These are phyloP conservation scores for Myriosclerotinia duriaeana DNA, from an alignment of 2,329 filamentous ascomycete genomes.

Conservation along the genomic window DNA sequence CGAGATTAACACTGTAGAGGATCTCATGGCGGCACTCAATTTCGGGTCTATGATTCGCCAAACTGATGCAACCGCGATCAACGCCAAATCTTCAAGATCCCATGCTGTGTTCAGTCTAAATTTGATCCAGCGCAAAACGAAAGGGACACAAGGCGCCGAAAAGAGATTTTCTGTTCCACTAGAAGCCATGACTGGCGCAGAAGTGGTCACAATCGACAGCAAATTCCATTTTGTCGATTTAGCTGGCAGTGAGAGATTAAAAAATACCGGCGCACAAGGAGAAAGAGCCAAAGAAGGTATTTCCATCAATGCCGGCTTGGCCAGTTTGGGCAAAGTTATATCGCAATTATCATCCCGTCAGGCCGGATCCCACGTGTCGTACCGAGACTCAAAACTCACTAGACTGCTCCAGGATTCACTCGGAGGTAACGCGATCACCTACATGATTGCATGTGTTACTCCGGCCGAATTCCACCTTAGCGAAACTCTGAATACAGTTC, in stretches of 20 bases:
- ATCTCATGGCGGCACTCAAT: conserved; percentile 83
- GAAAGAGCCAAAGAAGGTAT: conserved; percentile 95
- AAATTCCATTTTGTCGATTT: conserved; percentile 98
- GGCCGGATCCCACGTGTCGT: conserved; percentile 87
- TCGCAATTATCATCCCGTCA: conserved; percentile 92
- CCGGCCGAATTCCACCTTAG: conserved; percentile 96
- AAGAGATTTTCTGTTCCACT: conserved; percentile 86
- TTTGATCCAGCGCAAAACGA: conserved; percentile 77
- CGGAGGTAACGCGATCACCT: conserved; percentile 95
- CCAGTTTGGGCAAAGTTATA: conserved; percentile 95
- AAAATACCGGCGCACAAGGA: conserved; percentile 94
- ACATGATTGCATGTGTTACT: conserved; percentile 99
- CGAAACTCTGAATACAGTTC: conserved; percentile 95
- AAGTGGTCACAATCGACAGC: conserved; percentile 86
- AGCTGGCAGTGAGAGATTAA: conserved; percentile 91
- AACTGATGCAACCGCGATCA: conserved; percentile 95
- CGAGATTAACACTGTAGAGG: conserved; percentile 86
- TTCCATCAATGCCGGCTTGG: conserved; percentile 94
- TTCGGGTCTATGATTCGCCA: conserved; percentile 93
- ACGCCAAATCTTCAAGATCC: conserved; percentile 94
- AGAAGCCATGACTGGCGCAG: conserved; percentile 71
- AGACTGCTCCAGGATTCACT: conserved; percentile 93
- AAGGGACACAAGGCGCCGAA: conserved; percentile 60
- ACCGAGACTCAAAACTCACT: conserved; percentile 96
- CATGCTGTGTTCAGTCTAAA: conserved; percentile 97